Base-by-base conservation (phyloP, 768 basidiomycete species). In the Cantharellus anzutake region DNA sequence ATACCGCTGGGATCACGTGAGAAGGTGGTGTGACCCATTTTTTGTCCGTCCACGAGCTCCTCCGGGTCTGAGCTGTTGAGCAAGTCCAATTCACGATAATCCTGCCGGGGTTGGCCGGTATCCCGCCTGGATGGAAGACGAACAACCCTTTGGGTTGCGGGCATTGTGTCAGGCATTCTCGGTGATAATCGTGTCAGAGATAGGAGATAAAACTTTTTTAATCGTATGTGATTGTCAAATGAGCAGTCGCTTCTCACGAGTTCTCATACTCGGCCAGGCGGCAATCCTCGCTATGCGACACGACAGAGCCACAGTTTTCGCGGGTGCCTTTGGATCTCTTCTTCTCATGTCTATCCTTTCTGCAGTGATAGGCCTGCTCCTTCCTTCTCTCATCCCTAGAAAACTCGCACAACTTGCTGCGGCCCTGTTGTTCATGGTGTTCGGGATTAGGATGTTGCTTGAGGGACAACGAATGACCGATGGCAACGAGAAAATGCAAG, bases 121-220 rank as follows among this genome's bases (percentile, higher is more conserved):
- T 29, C 20, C 20, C 20, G 20, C 20, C 20, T 29, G 20, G 20
- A 29, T 29, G 20, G 20, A 29, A 29, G 20, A 29, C 20, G 20
- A 29, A 29, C 20, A 29, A 29, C 20, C 20, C 20, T 29, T 29
- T 29, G 44, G 29, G 44, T 48, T 48, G 44, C 11, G 44, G 29
- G 44, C 44, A 48, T 29, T 48, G 44, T 11, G 44, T 3, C 84
- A 90, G 67, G 80, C 89, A 3, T 90, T 92, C 73, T 70, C 78
- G 62, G 91, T 94, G 83, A 97, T 96, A 66, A 84, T 97, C 41
- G 76, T 86, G 68, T 90, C 88, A 2, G 89, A 92, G 75, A 84
- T 93, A 50, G 94, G 94, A 34, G 94, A 98, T 80, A 96, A 97
- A 70, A 97, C 94, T 0, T 85, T 85, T 67, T 74, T 85, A 64